Evolutionary conservation across 768 basidiomycete species (phyloP).

Genomic region (Mycena rebaudengoi): DNA sequence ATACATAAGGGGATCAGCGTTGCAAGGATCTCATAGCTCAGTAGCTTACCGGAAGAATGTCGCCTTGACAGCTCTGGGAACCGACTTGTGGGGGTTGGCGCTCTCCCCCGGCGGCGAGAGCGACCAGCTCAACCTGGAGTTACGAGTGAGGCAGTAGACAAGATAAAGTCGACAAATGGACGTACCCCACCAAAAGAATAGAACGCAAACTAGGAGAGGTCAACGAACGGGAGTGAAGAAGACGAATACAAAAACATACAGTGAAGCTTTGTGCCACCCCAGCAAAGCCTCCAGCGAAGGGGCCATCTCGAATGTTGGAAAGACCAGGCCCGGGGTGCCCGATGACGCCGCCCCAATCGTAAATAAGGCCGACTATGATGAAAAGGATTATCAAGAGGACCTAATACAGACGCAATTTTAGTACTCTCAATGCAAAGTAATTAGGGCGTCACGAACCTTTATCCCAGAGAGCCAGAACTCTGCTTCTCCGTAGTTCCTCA

Average conservation of each 20-base stretch:
- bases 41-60: slow-evolving; percentile 59
- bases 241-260: slow-evolving; percentile 44
- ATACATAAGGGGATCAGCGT: no score
- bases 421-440: background rate
- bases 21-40: no score
- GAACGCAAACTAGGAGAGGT: slow-evolving; percentile 73
- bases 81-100: slow-evolving; percentile 65
- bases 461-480: slow-evolving; percentile 72
- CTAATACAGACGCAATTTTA: background rate
- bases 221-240: slow-evolving; percentile 58
- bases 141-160: background rate
- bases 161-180: background rate
- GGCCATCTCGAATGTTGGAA: slow-evolving; percentile 12
- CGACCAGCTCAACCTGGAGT: slow-evolving; percentile 63
- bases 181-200: slow-evolving; percentile 68
- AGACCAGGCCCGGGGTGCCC: slow-evolving; percentile 65
- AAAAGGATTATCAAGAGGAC: slow-evolving; percentile 63
- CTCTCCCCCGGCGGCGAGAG: slow-evolving; percentile 79
- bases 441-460: slow-evolving; percentile 52
- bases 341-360: slow-evolving; percentile 67
- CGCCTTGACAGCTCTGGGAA: slow-evolving; percentile 71
- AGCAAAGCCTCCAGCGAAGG: slow-evolving; percentile 7
- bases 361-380: slow-evolving; percentile 69
- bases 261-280: slow-evolving; percentile 27
- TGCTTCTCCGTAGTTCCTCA: slow-evolving; percentile 54